phyloP scores from a whole-genome alignment of 495 filamentous ascomycete species.

The Evernia prunastri region DNA sequence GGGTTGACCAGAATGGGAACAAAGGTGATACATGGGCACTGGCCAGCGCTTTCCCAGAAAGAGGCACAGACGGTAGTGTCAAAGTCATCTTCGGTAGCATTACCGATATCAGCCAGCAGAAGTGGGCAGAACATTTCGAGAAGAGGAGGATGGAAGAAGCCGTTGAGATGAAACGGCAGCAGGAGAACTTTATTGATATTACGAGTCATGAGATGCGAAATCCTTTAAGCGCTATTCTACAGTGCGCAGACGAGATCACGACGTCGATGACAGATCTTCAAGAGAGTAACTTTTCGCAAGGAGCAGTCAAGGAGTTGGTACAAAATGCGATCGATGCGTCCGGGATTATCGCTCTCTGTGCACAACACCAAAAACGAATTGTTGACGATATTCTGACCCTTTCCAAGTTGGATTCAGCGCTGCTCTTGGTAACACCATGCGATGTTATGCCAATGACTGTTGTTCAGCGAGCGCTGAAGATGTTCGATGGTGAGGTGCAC shows the following conservation, averaged over 20 bases:
- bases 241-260: constrained; percentile 73
- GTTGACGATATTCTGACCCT: constrained; percentile 73
- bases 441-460: constrained; percentile 60
- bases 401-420: constrained; percentile 74
- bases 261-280: constrained; percentile 44
- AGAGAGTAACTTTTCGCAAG: constrained; percentile 18
- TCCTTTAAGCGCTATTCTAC: constrained; percentile 71
- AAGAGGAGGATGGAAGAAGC: constrained; percentile 58
- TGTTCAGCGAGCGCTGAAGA: constrained; percentile 60
- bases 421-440: constrained; percentile 61
- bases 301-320: constrained; percentile 14
- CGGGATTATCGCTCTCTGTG: constrained; percentile 68
- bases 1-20: constrained; percentile 51
- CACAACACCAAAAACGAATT: constrained; percentile 72
- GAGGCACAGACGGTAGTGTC: constrained; percentile 46
- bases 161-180: constrained; percentile 58
- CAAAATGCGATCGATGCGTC: constrained; percentile 61
- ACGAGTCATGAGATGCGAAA: constrained; percentile 86
- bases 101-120: constrained; percentile 44
- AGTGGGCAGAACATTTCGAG: constrained; percentile 43
- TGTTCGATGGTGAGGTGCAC: constrained; percentile 65
- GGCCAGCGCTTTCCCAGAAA: constrained; percentile 64
- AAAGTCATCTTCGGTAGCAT: constrained; percentile 64
- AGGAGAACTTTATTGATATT: constrained; percentile 85
- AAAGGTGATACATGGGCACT: constrained; percentile 62